These are phyloP conservation scores for Lanmaoa rubissima DNA, from an alignment of 768 basidiomycete species.

Conservation along the genomic window DNA sequence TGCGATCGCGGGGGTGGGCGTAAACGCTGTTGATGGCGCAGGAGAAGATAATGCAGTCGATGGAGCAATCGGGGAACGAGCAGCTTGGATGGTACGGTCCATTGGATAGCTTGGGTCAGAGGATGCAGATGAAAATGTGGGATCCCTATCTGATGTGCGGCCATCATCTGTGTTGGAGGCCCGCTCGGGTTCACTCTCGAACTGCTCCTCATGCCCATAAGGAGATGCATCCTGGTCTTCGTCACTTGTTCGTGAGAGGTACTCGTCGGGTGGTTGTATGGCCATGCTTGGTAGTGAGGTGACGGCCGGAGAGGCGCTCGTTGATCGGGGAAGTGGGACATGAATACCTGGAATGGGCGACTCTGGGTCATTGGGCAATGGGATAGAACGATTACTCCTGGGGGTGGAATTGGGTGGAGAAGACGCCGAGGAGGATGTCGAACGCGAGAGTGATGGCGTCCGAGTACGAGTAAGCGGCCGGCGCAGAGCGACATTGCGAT, in stretches of 20 bases:
- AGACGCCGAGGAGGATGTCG: slow-evolving; percentile 49
- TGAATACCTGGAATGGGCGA: slow-evolving; percentile 48
- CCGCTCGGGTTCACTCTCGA: slow-evolving; percentile 24
- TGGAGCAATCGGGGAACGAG: slow-evolving; percentile 36
- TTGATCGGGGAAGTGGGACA: slow-evolving; percentile 53
- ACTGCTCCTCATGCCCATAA: slow-evolving; percentile 1
- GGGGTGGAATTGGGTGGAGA: slow-evolving; percentile 67
- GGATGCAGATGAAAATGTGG: slow-evolving; percentile 74
- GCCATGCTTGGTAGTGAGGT: slow-evolving; percentile 24
- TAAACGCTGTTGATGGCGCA: slow-evolving; percentile 53
- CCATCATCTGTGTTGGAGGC: slow-evolving; percentile 23
- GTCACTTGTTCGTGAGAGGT: slow-evolving; percentile 11
- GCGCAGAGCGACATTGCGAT: slow-evolving; percentile 60
- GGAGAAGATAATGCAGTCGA: slow-evolving; percentile 55
- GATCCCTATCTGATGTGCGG: slow-evolving; percentile 41
- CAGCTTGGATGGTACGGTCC: slow-evolving; percentile 26
- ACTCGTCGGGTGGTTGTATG: slow-evolving; percentile 23
- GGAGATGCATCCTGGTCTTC: slow-evolving; percentile 12
- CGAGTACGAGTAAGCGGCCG: slow-evolving; percentile 50
- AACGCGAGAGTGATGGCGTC: slow-evolving; percentile 67
- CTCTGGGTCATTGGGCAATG: slow-evolving; percentile 37
- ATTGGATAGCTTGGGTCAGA: slow-evolving; percentile 35
- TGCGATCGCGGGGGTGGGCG: slow-evolving; percentile 68
- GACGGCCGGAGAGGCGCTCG: slow-evolving; percentile 47
- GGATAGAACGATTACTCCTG: slow-evolving; percentile 48